These are phyloP conservation scores for Nemania sp. DNA, from an alignment of 2,329 filamentous ascomycete species.

Conservation along the genomic window DNA sequence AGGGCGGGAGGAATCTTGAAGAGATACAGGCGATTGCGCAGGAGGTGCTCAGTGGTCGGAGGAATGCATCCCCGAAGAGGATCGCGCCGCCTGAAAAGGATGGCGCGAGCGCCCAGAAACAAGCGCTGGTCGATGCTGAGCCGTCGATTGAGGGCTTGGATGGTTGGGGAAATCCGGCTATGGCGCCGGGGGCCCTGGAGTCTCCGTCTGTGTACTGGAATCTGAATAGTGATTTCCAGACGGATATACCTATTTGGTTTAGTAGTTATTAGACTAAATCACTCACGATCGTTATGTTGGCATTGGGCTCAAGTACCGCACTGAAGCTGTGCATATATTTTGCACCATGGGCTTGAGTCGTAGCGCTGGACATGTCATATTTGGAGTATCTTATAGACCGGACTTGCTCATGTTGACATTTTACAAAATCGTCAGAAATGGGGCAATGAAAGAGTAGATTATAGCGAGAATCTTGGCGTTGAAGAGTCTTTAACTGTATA, in stretches of 20 bases:
- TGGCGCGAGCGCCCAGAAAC: not conserved
- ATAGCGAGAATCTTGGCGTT: too few relatives aligned
- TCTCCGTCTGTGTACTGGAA: slow-evolving; percentile 17
- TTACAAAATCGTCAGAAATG: too few relatives aligned
- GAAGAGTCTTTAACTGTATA: too few relatives aligned
- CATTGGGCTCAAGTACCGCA: not conserved
- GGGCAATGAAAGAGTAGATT: too few relatives aligned
- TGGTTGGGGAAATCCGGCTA: slow-evolving; percentile 10
- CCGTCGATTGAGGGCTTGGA: slow-evolving; percentile 13
- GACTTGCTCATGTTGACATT: too few relatives aligned
- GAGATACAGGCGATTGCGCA: slow-evolving; percentile 24
- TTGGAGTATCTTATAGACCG: too few relatives aligned
- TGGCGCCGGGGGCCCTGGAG: slow-evolving; percentile 8
- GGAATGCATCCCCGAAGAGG: not conserved
- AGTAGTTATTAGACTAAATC: slow-evolving; percentile 11
- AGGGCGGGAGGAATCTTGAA: slow-evolving; percentile 20
- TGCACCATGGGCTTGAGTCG: too few relatives aligned
- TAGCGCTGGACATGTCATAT: too few relatives aligned
- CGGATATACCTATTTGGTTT: slow-evolving; percentile 26
- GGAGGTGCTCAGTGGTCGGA: slow-evolving; percentile 23
- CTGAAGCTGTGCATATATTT: not conserved
- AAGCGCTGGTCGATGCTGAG: not conserved
- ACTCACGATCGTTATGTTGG: not conserved
- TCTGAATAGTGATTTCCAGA: slow-evolving; percentile 17
- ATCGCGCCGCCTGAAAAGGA: not conserved